A percentile compares a stretch with the other conserved stretches of the same genome.
Conservation (phyloP, 2,329 filamentous ascomycete species). For the Scedosporium dehoogii region DNA sequence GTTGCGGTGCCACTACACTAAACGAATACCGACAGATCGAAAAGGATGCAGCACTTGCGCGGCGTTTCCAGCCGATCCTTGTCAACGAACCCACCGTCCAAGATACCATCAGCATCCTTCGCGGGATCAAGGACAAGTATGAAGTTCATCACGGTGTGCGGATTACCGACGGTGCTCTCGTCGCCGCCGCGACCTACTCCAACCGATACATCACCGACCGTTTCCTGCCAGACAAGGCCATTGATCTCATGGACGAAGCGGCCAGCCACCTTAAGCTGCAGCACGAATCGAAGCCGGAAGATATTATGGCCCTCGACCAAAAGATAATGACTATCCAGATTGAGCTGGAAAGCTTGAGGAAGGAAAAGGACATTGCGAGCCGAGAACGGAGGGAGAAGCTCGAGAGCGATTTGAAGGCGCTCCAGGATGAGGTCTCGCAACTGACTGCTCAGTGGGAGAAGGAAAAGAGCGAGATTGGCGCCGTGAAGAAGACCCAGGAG, state of each 20-base stretch:
- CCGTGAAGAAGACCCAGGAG: constrained; percentile 77
- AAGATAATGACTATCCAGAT: constrained; percentile 98
- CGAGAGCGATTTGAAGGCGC: constrained; percentile 62
- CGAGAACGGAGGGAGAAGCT: constrained; percentile 81
- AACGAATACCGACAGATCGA: constrained; percentile 90
- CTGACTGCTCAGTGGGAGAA: constrained; percentile 83
- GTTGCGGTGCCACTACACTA: constrained; percentile 87
- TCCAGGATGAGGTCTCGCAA: constrained; percentile 65
- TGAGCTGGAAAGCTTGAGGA: constrained; percentile 85
- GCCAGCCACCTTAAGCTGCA: constrained; percentile 83
- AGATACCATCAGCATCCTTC: constrained; percentile 88
- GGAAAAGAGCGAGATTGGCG: constrained; percentile 75
- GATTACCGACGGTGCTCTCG: constrained; percentile 84
- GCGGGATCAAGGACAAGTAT: constrained; percentile 95
- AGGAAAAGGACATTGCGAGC: constrained; percentile 85
- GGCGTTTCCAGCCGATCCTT: constrained; percentile 87
- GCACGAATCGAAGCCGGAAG: constrained; percentile 93
- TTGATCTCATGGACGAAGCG: constrained; percentile 93
- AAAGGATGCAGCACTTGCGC: constrained; percentile 86
- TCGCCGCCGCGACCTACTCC: constrained; percentile 83
- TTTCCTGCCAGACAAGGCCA: constrained; percentile 93
- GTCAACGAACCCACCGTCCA: constrained; percentile 87
- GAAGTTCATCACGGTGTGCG: constrained; percentile 94
- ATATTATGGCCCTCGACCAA: constrained; percentile 84
- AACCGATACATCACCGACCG: constrained; percentile 96